Conservation (phyloP, 2,329 filamentous ascomycete species). For the Microcyclosporella mali region DNA sequence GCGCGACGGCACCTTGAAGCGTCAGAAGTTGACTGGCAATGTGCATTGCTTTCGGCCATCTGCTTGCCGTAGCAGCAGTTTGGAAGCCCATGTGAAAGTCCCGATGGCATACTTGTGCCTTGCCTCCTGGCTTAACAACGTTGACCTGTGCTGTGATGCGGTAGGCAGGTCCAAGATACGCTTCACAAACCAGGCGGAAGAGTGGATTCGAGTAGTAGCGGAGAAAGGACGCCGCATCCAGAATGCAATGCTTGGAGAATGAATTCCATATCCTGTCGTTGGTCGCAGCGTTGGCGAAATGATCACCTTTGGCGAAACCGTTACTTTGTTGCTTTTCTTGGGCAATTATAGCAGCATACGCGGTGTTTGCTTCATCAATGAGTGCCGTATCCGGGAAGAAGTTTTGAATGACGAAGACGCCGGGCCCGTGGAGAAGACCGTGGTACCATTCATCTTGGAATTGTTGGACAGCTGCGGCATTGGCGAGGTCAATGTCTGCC, state of each 20-base stretch:
- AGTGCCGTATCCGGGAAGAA: constrained; percentile 43
- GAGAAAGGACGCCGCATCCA: constrained; percentile 49
- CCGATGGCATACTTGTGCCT: constrained; percentile 53
- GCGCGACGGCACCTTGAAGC: constrained; percentile 58
- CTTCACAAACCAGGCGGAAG: constrained; percentile 46
- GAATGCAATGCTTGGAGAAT: constrained; percentile 54
- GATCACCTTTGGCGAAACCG: constrained; percentile 43
- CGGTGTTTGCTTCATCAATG: constrained; percentile 43
- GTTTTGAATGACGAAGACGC: constrained; percentile 53
- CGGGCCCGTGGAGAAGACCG: constrained; percentile 51
- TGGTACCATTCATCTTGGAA: constrained; percentile 58
- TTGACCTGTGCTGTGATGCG: constrained; percentile 58
- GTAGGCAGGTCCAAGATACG: constrained; percentile 57
- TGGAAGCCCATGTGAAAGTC: constrained; percentile 63
- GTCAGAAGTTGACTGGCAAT: constrained; percentile 53
- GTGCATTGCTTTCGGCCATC: constrained; percentile 50
- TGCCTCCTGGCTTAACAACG: constrained; percentile 54
- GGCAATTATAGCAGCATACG: constrained; percentile 47
- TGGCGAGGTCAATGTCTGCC: constrained; percentile 35
- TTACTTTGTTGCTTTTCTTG: constrained; percentile 34
- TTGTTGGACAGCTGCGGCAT: constrained; percentile 31
- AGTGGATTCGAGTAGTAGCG: constrained; percentile 57
- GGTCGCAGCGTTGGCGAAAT: constrained; percentile 51
- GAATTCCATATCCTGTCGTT: constrained; percentile 63
- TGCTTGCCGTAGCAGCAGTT: constrained; percentile 40